Percentiles rank a stretch among this genome's conserved stretches.
phyloP scores from a whole-genome alignment of 306 rosid genomes.

The Trifolium pratense region DNA sequence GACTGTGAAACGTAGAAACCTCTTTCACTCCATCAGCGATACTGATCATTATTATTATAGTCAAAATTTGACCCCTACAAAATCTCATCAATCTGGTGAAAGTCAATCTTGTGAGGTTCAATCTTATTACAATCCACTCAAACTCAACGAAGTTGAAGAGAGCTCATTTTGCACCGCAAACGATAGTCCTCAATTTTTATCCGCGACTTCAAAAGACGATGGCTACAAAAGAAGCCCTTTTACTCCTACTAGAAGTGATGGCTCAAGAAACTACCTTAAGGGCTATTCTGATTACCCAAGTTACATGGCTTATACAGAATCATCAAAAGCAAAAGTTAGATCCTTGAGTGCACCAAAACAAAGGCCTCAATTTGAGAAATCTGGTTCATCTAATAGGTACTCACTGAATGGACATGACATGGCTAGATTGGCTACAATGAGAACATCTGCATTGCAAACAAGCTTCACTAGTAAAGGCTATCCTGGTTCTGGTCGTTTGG shows the following conservation, averaged over 20 bases:
- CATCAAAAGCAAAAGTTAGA: constrained; percentile 81
- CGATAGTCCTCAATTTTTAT: constrained; percentile 62
- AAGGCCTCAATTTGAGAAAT: constrained; percentile 71
- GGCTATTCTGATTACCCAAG: constrained; percentile 70
- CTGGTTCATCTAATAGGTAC: constrained; percentile 62
- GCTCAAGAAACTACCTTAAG: constrained; percentile 61
- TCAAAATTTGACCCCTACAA: constrained; percentile 58
- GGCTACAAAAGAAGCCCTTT: constrained; percentile 70
- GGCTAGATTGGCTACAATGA: constrained; percentile 49
- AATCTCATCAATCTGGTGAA: constrained; percentile 57
- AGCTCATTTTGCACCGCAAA: constrained; percentile 68
- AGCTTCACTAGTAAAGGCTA: constrained; percentile 70
- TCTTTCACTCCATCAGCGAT: constrained; percentile 50
- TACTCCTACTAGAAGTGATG: constrained; percentile 72
- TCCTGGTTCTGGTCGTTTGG: constrained; percentile 96
- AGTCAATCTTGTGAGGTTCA: constrained; percentile 65
- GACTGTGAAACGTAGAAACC: constrained; percentile 51
- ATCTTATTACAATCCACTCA: constrained; percentile 50
- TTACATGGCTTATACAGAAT: constrained; percentile 88
- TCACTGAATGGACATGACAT: constrained; percentile 53
- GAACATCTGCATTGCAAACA: constrained; percentile 57
- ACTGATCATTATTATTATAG: constrained; percentile 52
- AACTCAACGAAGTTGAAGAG: constrained; percentile 57
- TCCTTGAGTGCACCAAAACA: constrained; percentile 91
- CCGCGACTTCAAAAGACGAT: constrained; percentile 60